phyloP scores from a whole-genome alignment of 2,329 filamentous ascomycete genomes.

The Sporothrix phasma region DNA sequence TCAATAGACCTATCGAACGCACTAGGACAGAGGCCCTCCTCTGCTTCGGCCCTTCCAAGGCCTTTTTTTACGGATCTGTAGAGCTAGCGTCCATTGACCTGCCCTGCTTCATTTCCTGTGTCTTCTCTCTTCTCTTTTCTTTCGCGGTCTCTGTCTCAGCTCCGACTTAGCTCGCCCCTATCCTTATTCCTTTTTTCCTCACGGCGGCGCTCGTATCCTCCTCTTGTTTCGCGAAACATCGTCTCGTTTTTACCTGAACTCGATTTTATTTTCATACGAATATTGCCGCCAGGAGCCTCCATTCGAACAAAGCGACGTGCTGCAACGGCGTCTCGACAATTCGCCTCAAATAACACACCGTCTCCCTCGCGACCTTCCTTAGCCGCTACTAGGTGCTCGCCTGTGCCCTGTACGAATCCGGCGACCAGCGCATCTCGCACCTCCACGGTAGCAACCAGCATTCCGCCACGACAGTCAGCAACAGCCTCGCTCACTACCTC shows the following conservation, averaged over 20 bases:
- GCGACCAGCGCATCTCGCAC: neutral
- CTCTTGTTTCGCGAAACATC: neutral
- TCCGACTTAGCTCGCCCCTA: constrained; percentile 11
- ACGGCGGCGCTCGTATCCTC: neutral
- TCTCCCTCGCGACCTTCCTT: neutral
- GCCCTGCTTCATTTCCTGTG: neutral
- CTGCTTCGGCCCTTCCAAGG: neutral
- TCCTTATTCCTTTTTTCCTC: neutral
- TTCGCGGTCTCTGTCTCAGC: neutral
- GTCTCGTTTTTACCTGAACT: neutral
- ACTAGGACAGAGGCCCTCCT: neutral
- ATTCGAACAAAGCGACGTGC: neutral
- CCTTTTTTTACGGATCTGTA: constrained; percentile 5
- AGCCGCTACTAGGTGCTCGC: constrained; percentile 1
- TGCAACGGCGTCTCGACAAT: neutral
- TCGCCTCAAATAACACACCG: neutral
- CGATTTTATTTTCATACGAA: neutral
- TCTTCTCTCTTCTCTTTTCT: neutral
- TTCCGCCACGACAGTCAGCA: constrained; percentile 5
- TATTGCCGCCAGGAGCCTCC: neutral
- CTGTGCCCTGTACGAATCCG: neutral
- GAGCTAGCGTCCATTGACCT: neutral
- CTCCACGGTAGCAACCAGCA: constrained; percentile 1
- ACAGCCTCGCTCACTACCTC: constrained; percentile 4
- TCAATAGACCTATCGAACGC: neutral